phyloP scores from a whole-genome alignment of 768 basidiomycete species.

The Leccinum truebloodii region DNA sequence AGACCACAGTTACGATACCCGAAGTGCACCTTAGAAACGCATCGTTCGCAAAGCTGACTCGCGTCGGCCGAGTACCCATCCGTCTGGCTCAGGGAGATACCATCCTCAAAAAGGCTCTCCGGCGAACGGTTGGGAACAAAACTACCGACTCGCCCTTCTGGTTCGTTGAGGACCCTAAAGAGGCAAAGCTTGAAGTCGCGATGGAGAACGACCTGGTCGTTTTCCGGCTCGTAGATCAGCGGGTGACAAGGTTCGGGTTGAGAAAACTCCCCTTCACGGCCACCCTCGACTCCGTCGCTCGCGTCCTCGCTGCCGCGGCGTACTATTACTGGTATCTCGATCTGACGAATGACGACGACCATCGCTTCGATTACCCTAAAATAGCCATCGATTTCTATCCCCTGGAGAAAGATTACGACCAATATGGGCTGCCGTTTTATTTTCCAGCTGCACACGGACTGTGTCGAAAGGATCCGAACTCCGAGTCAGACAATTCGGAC shows the following conservation, averaged over 20 bases:
- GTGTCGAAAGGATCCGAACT: not conserved
- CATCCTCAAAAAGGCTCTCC: not conserved
- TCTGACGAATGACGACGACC: not conserved
- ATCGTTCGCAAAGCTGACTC: too few relatives aligned
- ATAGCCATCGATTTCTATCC: conserved; percentile 1
- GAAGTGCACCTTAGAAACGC: too few relatives aligned
- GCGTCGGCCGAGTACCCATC: not conserved
- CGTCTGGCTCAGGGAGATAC: not conserved
- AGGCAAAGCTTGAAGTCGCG: conserved; percentile 5
- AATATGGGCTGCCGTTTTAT: not conserved
- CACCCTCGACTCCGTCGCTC: not conserved
- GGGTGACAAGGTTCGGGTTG: not conserved
- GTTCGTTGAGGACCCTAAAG: not conserved
- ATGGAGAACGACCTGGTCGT: not conserved
- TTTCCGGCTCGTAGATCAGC: not conserved
- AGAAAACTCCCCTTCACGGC: not conserved
- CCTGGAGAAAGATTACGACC: not conserved
- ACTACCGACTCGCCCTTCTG: not conserved
- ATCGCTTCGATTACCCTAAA: not conserved
- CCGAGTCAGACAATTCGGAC: not conserved
- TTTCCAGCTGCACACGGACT: not conserved
- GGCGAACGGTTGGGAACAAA: not conserved
- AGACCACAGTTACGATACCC: too few relatives aligned
- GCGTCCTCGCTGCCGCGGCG: not conserved
- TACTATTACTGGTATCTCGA: conserved; percentile 2